Base-by-base conservation (phyloP, 352 stramenopile species). In the Globisporangium nagaii region DNA sequence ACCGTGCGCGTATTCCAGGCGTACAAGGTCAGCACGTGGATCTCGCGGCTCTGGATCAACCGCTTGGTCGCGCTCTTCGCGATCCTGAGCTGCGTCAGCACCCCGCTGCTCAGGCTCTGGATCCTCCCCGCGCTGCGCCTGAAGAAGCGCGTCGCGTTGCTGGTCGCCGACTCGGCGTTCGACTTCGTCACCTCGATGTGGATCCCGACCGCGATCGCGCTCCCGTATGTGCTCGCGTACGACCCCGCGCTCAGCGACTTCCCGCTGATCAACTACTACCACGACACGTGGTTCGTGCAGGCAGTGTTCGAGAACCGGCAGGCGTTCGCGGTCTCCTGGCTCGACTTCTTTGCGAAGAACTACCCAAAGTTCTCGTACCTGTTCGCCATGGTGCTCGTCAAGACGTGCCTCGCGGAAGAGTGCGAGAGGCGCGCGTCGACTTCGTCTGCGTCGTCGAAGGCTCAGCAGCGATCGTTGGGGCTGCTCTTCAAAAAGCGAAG, bases 221-320 rank as follows among this genome's bases (percentile, higher is more conserved):
- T 36, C 30, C 41, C 40, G 12, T 59, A 59, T 10, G 31, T 51
- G 20, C 34, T 44, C 41, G 31, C 17, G 4, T 50, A 50, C 15
- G 40, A 59, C 12, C 15, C 20, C 5, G n/a, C 7, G 17, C 30
- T 46, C 39, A n/a, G 11, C 13, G 50, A 56, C 19, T 56, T 48
- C 24, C 50, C 50, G 20, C 28, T 56, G 11, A n/a, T 56, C 50
- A 48, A 56, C 37, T 47, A 56, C 41, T 59, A 59, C 41, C 20
- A 19, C 20, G 31, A 59, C 30, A 53, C 52, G 20, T 59, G 53
- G 31, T 54, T 45, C 19, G 24, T 60, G 20, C 31, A 54, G 15
- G 42, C 42, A 0, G 30, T 53, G 5, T 53, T 31, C 7, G 31
- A 60, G 51, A 57, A 48, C 13, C 40, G 13, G 5, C 39, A 49